Evolutionary conservation across 2,329 filamentous ascomycete genomes (phyloP), one percentile per base, ranked within the genome.

Genomic region (Ophiosphaerella narmari): DNA sequence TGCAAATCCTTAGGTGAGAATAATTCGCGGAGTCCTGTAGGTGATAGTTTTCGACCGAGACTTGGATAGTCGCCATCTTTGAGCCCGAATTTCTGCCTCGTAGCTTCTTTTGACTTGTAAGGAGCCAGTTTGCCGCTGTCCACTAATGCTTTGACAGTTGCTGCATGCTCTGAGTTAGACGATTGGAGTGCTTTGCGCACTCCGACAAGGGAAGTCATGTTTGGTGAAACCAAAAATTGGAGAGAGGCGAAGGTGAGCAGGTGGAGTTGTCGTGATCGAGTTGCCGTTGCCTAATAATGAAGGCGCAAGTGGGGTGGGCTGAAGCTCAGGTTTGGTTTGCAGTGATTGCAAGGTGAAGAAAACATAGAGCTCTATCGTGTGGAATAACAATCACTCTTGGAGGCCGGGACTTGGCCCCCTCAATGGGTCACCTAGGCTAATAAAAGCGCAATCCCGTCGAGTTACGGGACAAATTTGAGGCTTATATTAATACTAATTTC

Each of bases 31-130:
- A 35, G 5, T 2, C 33, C 37, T 34, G 58, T 57, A 3, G 57
- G 54, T 9, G 55, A 52, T 8, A 48, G 23, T 11, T 45, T 55
- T 31, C 47, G 55, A 31, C 53, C 54, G 4, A 57, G 33, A 7
- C 21, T 26, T 9, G 57, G 55, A n/a, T 51, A 56, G 21, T 54
- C 48, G 6, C 8, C 16, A 6, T 58, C 46, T 1, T 24, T n/a
- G 14, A 37, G 21, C 4, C 48, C 45, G 32, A 55, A 51, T 23
- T 43, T 35, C n/a, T 24, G 34, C 37, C 26, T 44, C 29, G 23
- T 16, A n/a, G 14, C 13, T 7, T 40, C 21, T 6, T 36, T 46
- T 23, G 39, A 44, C 24, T 43, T 43, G 7, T 46, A 45, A 4
- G 53, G 42, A 1, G 4, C 33, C n/a, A 57, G 46, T 13, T 48